A percentile compares a stretch with the other conserved stretches of the same genome.
Conservation (phyloP, 108 stramenopile species). For the Chaetoceros tenuissimus region DNA sequence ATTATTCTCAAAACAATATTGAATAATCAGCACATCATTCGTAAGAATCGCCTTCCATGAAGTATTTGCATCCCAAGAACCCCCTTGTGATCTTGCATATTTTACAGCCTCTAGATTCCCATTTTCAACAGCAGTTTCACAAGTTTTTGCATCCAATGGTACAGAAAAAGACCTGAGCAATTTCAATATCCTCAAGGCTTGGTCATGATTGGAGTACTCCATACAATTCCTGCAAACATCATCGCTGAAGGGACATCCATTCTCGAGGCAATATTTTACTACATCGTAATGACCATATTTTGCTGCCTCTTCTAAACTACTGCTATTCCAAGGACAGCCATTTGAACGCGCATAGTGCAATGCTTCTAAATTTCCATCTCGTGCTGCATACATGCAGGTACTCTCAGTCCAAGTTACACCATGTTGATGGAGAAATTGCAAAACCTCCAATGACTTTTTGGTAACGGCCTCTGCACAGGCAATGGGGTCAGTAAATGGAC, state of each 20-base stretch:
- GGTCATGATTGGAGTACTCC: conserved; percentile 1
- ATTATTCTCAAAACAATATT: background rate
- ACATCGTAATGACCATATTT: background rate
- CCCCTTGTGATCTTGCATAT: background rate
- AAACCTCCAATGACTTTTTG: too few relatives aligned
- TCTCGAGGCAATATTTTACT: background rate
- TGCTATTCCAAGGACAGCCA: background rate
- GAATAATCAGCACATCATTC: background rate
- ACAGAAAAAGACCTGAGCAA: background rate
- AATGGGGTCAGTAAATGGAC: too few relatives aligned
- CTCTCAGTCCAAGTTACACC: too few relatives aligned
- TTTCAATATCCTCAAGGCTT: background rate
- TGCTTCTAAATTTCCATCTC: background rate
- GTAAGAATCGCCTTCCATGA: background rate
- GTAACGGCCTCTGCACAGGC: too few relatives aligned
- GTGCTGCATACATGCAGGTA: background rate
- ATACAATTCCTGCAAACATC: too few relatives aligned
- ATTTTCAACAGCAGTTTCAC: background rate
- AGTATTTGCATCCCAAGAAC: background rate
- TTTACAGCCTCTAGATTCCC: too few relatives aligned
- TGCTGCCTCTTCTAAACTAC: background rate
- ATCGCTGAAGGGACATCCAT: background rate
- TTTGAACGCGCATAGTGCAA: background rate
- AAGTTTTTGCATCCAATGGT: background rate
- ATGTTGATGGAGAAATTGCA: too few relatives aligned